Base-by-base conservation (phyloP, 2,329 filamentous ascomycete genomes). In the Talaromyces funiculosus region DNA sequence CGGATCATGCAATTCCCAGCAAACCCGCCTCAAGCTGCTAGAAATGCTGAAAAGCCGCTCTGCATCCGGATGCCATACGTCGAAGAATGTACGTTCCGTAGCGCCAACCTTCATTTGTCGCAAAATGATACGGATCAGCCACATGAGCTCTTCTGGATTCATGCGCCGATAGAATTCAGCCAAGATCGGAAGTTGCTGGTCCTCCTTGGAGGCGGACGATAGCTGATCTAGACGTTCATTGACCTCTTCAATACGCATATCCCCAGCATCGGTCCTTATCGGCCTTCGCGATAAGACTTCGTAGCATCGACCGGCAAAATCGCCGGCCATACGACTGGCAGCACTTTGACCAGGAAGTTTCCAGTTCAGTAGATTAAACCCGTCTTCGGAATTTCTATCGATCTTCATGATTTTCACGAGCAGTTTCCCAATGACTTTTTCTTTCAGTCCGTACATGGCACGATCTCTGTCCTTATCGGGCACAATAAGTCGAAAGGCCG, bases 391-490 rank as follows among this genome's bases (percentile, higher is more conserved):
- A 67, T 92, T 87, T 68, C 88, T 90, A 77, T 92, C 88, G 68
- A 99, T 96, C 71, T 92, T 93, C 81, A 96, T 88, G 40, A 96
- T 83, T 71, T 92, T 93, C 61, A 97, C 90, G n/a, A 97, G 80
- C 20, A 97, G 78, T 71, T 92, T 96, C 9, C 88, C 93, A 62
- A 99, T 92, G 4, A 87, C 85, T 71, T 89, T 92, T 78, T 99
- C 94, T 71, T 97, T 97, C 42, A 99, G 80, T 0, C 93, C 91
- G 69, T 97, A 99, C 80, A 96, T 92, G 18, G 89, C 89, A 53
- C 94, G 85, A 69, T 97, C 92, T 40, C 92, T 86, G 70, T 99
- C 94, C 71, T 96, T 95, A 68, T 95, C 91, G 0, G 93, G 92
- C 3, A 97, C 81, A 61, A 97, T 96, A 51, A 99, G 83, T 20